Evolutionary conservation across 2,329 filamentous ascomycete genomes (phyloP), one percentile per base, ranked within the genome.

Genomic region (Elsinoe ampelina): DNA sequence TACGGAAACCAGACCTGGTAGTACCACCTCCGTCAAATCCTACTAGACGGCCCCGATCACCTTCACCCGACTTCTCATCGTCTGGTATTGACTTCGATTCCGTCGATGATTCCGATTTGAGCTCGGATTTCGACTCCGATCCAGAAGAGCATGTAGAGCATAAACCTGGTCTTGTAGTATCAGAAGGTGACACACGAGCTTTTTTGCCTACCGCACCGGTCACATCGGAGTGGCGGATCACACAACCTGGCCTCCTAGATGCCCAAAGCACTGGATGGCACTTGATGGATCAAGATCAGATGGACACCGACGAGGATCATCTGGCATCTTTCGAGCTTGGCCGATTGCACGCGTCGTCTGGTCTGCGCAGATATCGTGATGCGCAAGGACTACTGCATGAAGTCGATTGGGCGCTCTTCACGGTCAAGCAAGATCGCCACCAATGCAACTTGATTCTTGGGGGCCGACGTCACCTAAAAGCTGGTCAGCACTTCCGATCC

Each of bases 351-450:
- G 92, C 92, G 0, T 95, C 89, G 0, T 95, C 90, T 19, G 92
- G 92, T 5, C 86, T 97, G 58, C 83, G 89, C 3, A 83, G 92
- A 30, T 85, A 39, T 42, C 54, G 48, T 5, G 42, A 56, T n/a
- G 20, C 57, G n/a, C 43, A 51, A 12, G 87, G 67, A 79, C 76
- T 54, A 74, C 95, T 20, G 5, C 92, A 96, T 68, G 92, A 97
- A 70, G 90, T 97, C 43, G 92, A 97, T 70, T 97, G 92, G 92
- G 90, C 91, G 0, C 75, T 97, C 2, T 90, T 97, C 63, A 42
- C 47, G 62, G 88, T 97, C 61, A 76, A 85, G 10, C 77, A 84
- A 3, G 79, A 84, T 10, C 82, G 92, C 1, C 74, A 84, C 12
- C 87, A 92, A 2, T 75, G 80, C 0, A 96, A 96, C 63, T 71